A percentile compares a stretch with the other conserved stretches of the same genome.
phyloP scores from a whole-genome alignment of 2,329 filamentous ascomycete species.

The Didymella sp. region DNA sequence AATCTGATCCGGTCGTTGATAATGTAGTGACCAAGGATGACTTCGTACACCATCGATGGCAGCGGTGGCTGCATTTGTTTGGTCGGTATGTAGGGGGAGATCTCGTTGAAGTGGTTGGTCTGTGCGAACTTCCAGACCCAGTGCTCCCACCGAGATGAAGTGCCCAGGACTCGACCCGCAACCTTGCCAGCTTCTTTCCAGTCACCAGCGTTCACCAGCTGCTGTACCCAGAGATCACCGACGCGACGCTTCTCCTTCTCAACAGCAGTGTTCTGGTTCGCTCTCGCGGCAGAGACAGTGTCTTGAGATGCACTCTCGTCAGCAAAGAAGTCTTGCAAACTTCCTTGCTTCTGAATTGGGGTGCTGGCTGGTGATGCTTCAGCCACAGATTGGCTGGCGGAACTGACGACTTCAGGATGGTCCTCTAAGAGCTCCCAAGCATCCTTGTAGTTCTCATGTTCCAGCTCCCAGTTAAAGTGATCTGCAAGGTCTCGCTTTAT shows the following conservation, averaged over 20 bases:
- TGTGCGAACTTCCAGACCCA: conserved; percentile 94
- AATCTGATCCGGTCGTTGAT: conserved; percentile 77
- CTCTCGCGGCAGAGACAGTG: conserved; percentile 65
- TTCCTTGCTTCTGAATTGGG: conserved; percentile 53
- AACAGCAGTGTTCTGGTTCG: conserved; percentile 66
- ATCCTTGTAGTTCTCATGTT: conserved; percentile 79
- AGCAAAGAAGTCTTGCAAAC: conserved; percentile 71
- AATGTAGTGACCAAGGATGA: conserved; percentile 88
- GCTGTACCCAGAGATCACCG: conserved; percentile 91
- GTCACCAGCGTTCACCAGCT: conserved; percentile 75
- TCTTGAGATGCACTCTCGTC: conserved; percentile 71
- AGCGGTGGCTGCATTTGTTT: conserved; percentile 79
- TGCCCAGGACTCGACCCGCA: conserved; percentile 82
- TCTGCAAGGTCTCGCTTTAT: conserved; percentile 87
- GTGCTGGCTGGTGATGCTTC: conserved; percentile 52
- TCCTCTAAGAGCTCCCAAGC: conserved; percentile 91
- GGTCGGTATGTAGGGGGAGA: conserved; percentile 81
- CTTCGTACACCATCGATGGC: conserved; percentile 83
- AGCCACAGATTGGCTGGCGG: conserved; percentile 48
- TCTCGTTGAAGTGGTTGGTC: conserved; percentile 86
- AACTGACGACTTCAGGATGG: conserved; percentile 73
- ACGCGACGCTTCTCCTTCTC: conserved; percentile 90
- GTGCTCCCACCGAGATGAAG: conserved; percentile 86
- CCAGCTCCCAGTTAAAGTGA: conserved; percentile 83
- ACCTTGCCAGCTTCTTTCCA: conserved; percentile 82